phyloP scores from a whole-genome alignment of 169 alveolate genomes.

The Plasmodium relictum region DNA sequence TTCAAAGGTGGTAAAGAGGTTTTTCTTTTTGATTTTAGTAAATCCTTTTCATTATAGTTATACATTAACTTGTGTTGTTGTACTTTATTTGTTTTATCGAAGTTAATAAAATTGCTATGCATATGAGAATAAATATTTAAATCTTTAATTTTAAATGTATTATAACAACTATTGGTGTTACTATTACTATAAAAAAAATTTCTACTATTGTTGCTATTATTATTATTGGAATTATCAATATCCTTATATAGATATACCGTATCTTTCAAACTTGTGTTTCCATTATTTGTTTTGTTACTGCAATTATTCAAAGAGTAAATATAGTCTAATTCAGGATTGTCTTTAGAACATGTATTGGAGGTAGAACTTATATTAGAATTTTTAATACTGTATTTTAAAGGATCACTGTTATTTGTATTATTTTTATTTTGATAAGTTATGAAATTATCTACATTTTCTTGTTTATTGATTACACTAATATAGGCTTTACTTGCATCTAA shows the following conservation, averaged over 20 bases:
- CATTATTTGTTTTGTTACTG: too few species aligned
- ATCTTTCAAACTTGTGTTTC: too few species aligned
- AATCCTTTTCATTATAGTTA: background rate
- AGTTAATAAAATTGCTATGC: conserved; percentile 4
- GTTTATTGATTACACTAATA: conserved; percentile 2
- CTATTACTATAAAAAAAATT: background rate
- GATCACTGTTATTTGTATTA: background rate
- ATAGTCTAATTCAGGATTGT: too few species aligned
- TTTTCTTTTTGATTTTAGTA: background rate
- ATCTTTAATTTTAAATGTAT: background rate
- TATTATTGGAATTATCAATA: background rate
- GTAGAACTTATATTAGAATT: background rate
- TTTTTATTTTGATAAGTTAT: background rate
- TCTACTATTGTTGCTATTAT: background rate
- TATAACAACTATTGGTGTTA: background rate
- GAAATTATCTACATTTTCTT: background rate
- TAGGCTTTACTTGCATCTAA: conserved; percentile 3
- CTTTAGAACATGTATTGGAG: too few species aligned
- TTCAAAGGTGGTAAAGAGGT: background rate
- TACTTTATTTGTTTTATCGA: background rate
- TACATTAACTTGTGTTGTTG: background rate
- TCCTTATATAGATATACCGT: too few species aligned
- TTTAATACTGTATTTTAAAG: background rate
- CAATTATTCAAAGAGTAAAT: too few species aligned
- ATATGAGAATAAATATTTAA: background rate